These are phyloP conservation scores for Hypomyces perniciosus DNA, from an alignment of 2,329 filamentous ascomycete species.

Conservation along the genomic window DNA sequence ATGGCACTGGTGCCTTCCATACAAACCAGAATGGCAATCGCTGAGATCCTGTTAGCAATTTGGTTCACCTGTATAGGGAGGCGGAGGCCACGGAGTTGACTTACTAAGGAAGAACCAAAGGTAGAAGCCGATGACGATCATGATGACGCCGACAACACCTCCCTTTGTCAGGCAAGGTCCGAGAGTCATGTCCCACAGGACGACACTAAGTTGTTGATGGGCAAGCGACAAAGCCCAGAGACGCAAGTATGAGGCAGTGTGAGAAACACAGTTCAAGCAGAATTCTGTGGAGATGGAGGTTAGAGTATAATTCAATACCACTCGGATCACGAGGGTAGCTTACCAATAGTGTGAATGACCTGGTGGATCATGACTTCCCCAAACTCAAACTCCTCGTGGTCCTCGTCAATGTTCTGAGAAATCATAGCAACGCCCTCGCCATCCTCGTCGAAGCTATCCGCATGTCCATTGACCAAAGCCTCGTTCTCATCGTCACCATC, in stretches of 20 bases:
- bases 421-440: conserved; percentile 83
- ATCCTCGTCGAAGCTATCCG: conserved; percentile 56
- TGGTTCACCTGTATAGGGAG: background rate
- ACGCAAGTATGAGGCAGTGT: conserved; percentile 97
- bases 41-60: conserved; percentile 25
- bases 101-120: conserved; percentile 81
- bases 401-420: conserved; percentile 75
- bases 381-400: conserved; percentile 97
- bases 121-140: conserved; percentile 76
- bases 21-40: conserved; percentile 65
- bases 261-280: conserved; percentile 97
- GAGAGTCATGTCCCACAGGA: conserved; percentile 95
- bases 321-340: conserved; percentile 26
- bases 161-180: conserved; percentile 63
- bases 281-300: conserved; percentile 58
- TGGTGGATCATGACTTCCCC: conserved; percentile 98
- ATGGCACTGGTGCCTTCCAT: conserved; percentile 97
- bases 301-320: background rate
- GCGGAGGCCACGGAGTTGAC: conserved; percentile 12
- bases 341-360: conserved; percentile 96
- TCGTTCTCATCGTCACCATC: conserved; percentile 78
- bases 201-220: conserved; percentile 93
- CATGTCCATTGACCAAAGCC: conserved; percentile 47
- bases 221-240: conserved; percentile 96
- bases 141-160: conserved; percentile 66